Percentiles rank a stretch among this genome's conserved stretches.
Evolutionary conservation across 2,329 filamentous ascomycete genomes (phyloP).

Genomic region (Alternaria ethzedia): DNA sequence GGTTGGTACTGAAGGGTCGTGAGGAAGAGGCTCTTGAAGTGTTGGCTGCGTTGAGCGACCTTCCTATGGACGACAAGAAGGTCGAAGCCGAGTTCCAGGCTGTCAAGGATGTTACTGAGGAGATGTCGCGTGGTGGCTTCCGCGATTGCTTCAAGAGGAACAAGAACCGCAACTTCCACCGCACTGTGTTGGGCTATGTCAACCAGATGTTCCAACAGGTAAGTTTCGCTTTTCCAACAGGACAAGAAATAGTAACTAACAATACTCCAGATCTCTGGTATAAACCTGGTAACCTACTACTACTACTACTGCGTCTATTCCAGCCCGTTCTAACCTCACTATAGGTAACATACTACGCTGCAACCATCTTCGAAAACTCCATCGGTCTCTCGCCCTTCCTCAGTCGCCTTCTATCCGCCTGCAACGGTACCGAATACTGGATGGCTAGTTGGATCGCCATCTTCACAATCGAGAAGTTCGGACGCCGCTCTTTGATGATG

Average conservation of each 20-base stretch:
- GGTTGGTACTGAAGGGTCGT: conserved; percentile 59
- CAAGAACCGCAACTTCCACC: conserved; percentile 53
- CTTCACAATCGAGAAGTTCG: conserved; percentile 50
- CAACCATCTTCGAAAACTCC: conserved; percentile 51
- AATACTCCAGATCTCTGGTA: conserved; percentile 47
- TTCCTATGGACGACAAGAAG: conserved; percentile 47
- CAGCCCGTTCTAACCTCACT: no score
- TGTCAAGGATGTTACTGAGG: conserved; percentile 47
- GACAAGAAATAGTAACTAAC: neutral
- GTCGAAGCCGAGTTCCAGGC: conserved; percentile 46
- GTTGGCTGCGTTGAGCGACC: conserved; percentile 47
- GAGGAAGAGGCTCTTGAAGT: conserved; percentile 53
- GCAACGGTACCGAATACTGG: conserved; percentile 52
- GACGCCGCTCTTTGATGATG: conserved; percentile 47
- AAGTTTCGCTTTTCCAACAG: neutral
- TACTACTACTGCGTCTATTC: no score
- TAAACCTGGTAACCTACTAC: conserved; percentile 49
- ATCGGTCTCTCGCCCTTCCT: conserved; percentile 47
- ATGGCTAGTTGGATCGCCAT: conserved; percentile 52
- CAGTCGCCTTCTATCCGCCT: conserved; percentile 48
- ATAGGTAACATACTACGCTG: conserved; percentile 52
- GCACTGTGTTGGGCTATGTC: conserved; percentile 51
- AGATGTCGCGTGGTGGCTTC: conserved; percentile 57
- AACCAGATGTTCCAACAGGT: conserved; percentile 56
- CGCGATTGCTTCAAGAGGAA: conserved; percentile 65